These are phyloP conservation scores for Plasmodium coatneyi DNA, from an alignment of 169 alveolate genomes.

Conservation along the genomic window DNA sequence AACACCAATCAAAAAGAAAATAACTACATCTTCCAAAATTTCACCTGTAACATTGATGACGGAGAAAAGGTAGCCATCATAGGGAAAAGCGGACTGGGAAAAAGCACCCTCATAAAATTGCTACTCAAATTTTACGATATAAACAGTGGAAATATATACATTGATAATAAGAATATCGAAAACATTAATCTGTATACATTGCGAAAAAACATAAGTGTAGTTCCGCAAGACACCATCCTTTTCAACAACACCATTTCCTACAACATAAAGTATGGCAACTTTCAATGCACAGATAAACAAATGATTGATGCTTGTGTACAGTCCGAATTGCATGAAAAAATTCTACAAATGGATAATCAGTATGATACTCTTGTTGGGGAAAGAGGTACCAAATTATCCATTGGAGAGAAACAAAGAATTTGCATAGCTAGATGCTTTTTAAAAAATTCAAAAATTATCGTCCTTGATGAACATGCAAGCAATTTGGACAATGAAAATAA, in stretches of 20 bases:
- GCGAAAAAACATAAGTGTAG: conserved; percentile 89
- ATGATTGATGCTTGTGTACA: conserved; percentile 71
- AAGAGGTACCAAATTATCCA: conserved; percentile 96
- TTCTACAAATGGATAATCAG: conserved; percentile 57
- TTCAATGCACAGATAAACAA: conserved; percentile 85
- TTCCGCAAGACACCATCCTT: conserved; percentile 94
- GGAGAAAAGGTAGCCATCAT: conserved; percentile 74
- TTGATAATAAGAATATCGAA: conserved; percentile 90
- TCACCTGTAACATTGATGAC: conserved; percentile 40
- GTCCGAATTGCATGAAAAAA: conserved; percentile 74
- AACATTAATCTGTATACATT: conserved; percentile 84
- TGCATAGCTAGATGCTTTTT: conserved; percentile 97
- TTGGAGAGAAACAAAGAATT: conserved; percentile 99
- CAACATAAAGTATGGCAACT: conserved; percentile 91
- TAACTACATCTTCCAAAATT: conserved; percentile 62
- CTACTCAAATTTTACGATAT: conserved; percentile 94
- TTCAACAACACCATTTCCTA: conserved; percentile 91
- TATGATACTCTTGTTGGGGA: conserved; percentile 96
- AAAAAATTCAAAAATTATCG: conserved; percentile 94
- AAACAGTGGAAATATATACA: conserved; percentile 85
- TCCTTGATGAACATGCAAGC: conserved; percentile 99
- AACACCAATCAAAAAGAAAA: background rate
- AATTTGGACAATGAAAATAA: conserved; percentile 95
- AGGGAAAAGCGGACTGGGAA: conserved; percentile 97
- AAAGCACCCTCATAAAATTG: conserved; percentile 93